Base-by-base conservation (phyloP, 148 eudicot genomes). In the Rhododendron henanense region DNA sequence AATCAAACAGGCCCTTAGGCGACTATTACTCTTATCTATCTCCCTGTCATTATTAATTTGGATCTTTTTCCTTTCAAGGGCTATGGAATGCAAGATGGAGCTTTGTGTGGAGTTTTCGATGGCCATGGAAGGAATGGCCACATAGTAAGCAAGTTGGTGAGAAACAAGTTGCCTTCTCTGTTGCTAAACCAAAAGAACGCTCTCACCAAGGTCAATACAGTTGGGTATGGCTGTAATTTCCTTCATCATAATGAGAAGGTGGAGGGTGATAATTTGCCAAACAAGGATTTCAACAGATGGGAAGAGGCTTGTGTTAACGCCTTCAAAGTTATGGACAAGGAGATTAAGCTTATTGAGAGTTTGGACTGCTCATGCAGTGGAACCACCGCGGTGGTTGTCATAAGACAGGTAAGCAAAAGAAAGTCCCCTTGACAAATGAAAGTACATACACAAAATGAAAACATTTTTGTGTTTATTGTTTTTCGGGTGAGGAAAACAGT, bases 101-200 rank as follows among this genome's bases (percentile, higher is more conserved):
- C 51, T 18, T 89, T 96, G 7, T 89, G 94, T 84, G 99, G 91
- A 14, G 98, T 95, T 0, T 96, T 93, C 63, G 99, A 96, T 86
- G 99, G 99, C 78, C 98, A 95, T 78, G 99, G 99, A 13, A 67
- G 47, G 74, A 91, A 93, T 47, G 99, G 99, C 7, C 95, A 96
- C 71, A 84, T 87, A 35, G 95, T 94, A 71, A 96, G 98, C 90
- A 92, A 85, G 83, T 69, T 93, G 13, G 98, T 92, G 74, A 91
- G 97, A 51, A 88, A 93, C 86, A 90, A 90, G 53, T 86, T 96
- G 84, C 98, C 94, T 10, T 84, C 90, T 4, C 84, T 94, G 84
- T 83, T 96, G 45, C 81, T 93, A 19, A 89, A 87, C 84, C 93
- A 91, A 73, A 94, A 84, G 85, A 86, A 87, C 50, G 84, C 87